phyloP scores from a whole-genome alignment of 371 early-diverging fungal genomes.

The Mortierella sp. region DNA sequence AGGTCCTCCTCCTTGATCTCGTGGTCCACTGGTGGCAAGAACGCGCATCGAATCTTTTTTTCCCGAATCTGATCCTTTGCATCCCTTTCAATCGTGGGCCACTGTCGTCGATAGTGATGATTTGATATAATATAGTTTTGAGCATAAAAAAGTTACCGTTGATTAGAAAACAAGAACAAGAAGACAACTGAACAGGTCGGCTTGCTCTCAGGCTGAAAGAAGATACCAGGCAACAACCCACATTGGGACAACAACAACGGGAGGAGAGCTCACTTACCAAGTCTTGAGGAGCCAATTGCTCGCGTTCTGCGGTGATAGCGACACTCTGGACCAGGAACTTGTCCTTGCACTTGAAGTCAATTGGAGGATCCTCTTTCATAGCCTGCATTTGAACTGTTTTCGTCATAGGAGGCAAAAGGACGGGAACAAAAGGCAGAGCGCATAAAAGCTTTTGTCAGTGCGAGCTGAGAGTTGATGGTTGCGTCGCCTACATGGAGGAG shows the following conservation, averaged over 20 bases:
- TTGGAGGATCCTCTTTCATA: conserved; percentile 85
- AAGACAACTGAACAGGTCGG: neutral
- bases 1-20: conserved; percentile 45
- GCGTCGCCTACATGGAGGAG: neutral
- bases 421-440: conserved; percentile 4
- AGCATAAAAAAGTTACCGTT: neutral
- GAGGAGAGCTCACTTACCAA: conserved; percentile 58
- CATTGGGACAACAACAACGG: neutral
- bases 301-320: conserved; percentile 69
- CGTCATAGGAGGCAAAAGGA: neutral
- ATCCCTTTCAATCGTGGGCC: conserved; percentile 67
- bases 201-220: neutral
- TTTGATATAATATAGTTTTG: neutral
- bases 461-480: neutral
- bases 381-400: conserved; percentile 87
- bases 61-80: conserved; percentile 68
- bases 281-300: conserved; percentile 56
- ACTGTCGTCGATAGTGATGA: conserved; percentile 55
- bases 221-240: no score
- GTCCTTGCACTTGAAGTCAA: conserved; percentile 90
- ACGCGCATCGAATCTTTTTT: conserved; percentile 75
- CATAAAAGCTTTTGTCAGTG: neutral
- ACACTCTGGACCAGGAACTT: conserved; percentile 95
- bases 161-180: conserved; percentile 3
- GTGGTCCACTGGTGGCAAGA: conserved; percentile 56